phyloP scores from a whole-genome alignment of 306 rosid species.

The Mucuna pruriens region DNA sequence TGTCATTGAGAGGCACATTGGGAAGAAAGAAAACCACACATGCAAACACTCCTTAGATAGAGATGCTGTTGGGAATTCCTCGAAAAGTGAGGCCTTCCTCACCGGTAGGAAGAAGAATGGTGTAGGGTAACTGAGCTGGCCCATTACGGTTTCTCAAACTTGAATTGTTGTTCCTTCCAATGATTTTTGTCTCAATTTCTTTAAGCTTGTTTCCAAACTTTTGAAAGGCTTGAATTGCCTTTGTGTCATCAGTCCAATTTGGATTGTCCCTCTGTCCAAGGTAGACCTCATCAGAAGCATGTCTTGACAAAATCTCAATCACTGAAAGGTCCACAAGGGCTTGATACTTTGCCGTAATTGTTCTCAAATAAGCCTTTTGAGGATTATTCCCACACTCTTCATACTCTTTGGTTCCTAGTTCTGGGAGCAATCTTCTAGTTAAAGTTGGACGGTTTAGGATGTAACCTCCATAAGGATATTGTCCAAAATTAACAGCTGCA shows the following conservation, averaged over 20 bases:
- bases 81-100: slow-evolving; percentile 58
- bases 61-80: slow-evolving; percentile 81
- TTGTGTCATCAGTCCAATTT: slow-evolving; percentile 35
- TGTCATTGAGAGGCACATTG: background rate
- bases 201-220: slow-evolving; percentile 30
- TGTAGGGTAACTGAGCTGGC: slow-evolving; percentile 60
- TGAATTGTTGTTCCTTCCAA: background rate
- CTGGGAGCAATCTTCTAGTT: slow-evolving; percentile 57
- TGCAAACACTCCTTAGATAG: slow-evolving; percentile 22
- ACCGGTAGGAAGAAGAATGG: slow-evolving; percentile 66
- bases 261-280: slow-evolving; percentile 53
- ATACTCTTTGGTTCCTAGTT: slow-evolving; percentile 50
- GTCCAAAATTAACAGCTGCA: slow-evolving; percentile 68
- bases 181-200: slow-evolving; percentile 10
- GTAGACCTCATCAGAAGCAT: slow-evolving; percentile 62
- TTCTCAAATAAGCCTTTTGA: slow-evolving; percentile 52
- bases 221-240: slow-evolving; percentile 27
- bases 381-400: slow-evolving; percentile 48
- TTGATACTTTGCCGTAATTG: slow-evolving; percentile 54
- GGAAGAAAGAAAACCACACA: background rate
- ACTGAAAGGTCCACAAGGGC: slow-evolving; percentile 56
- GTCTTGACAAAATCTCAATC: slow-evolving; percentile 69
- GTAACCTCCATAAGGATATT: slow-evolving; percentile 70
- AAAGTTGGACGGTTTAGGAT: slow-evolving; percentile 66
- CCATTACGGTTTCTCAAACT: slow-evolving; percentile 50